phyloP scores from a whole-genome alignment of 129 eudicot species.

The Saposhnikovia divaricata region DNA sequence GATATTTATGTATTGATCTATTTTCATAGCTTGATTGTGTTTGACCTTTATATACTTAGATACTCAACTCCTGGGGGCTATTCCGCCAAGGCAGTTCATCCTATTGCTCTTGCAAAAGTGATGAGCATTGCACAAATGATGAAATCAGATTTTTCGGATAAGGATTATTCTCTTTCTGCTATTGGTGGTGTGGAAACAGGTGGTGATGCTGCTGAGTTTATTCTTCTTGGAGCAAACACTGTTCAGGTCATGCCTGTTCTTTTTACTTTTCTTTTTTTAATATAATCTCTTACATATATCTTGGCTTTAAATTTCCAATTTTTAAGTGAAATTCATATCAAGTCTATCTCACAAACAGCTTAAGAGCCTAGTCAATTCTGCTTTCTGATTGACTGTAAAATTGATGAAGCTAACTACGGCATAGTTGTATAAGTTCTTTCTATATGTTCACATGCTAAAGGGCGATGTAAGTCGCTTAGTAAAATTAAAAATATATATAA shows the following conservation, averaged over 20 bases:
- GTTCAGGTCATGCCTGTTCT: conserved; percentile 54
- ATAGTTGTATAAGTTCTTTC: not conserved
- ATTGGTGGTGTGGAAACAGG: conserved; percentile 97
- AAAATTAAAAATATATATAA: too few relatives aligned
- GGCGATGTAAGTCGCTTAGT: not conserved
- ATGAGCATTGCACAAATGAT: conserved; percentile 97
- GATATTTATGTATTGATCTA: conserved; percentile 1
- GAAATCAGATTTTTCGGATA: conserved; percentile 61
- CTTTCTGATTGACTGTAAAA: not conserved
- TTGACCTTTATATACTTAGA: conserved; percentile 25
- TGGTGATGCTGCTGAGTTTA: conserved; percentile 95
- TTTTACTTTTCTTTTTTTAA: not conserved
- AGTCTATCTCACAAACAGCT: not conserved
- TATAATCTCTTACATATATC: not conserved
- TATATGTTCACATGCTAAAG: not conserved
- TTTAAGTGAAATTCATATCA: not conserved
- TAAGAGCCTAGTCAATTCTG: not conserved
- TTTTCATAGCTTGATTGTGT: not conserved
- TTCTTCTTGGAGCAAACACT: conserved; percentile 92
- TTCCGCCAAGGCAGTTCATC: conserved; percentile 94
- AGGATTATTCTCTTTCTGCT: conserved; percentile 72
- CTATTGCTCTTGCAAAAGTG: conserved; percentile 96
- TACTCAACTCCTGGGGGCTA: conserved; percentile 99
- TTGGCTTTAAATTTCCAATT: not conserved
- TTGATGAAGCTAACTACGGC: not conserved